Evolutionary conservation across 352 stramenopile genomes (phyloP), one percentile per base, ranked within the genome.

Genomic region (Pythium myriotylum): DNA sequence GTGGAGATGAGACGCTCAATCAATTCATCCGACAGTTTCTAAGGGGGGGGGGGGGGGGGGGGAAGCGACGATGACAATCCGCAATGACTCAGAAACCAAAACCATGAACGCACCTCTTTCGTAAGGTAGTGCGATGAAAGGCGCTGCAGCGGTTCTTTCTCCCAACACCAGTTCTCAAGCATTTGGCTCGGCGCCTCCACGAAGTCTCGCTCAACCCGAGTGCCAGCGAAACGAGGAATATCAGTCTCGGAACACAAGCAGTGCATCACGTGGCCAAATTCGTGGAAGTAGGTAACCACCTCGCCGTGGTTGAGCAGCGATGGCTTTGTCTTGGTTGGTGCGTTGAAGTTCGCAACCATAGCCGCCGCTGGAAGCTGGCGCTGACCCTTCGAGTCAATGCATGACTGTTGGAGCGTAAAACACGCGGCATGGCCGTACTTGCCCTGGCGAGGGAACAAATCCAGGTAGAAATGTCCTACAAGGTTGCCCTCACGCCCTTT

Each of bases 141-240:
- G 59, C 88, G 86, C 60, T 93, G 74, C 33, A 97, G 62, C 26
- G 88, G 78, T 54, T 81, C 76, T 69, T 92, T 91, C 70, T 96
- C 80, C 88, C 90, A 97, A 62, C 77, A 91, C 88, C 88, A 97
- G 72, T 96, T 95, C 62, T 96, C 90, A 14, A 96, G 81, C 86
- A 97, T 95, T 63, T 97, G 90, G 57, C 77, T 92, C 35, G 90
- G 90, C n/a, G 90, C 88, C 72, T 97, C 88, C 20, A 96, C 88
- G 46, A 97, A 96, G 62, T 97, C 89, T 45, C 84, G 80, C 71
- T 92, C 84, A 24, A 94, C 79, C 46, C 86, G 73, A 47, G 87
- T 84, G 54, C 88, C 84, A n/a, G 79, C 76, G 68, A 92, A 89
- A 54, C 77, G 74, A 40, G 88, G 70, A 67, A 96, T 88, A 54